Conservation (phyloP, 2,329 filamentous ascomycete genomes). For the Botrytis aclada region DNA sequence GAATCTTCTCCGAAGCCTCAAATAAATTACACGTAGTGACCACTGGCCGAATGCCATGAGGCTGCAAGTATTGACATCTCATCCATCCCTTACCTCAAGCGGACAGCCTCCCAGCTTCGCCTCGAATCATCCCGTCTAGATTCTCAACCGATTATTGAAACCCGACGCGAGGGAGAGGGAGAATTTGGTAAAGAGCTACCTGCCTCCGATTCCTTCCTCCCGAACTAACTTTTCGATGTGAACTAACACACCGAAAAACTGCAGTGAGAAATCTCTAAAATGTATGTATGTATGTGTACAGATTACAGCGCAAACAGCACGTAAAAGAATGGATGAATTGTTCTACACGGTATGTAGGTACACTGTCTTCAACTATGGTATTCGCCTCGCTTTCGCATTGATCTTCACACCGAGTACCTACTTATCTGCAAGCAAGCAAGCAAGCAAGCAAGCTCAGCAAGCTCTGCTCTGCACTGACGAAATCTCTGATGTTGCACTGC, state of each 20-base stretch:
- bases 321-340: not conserved
- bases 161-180: not conserved
- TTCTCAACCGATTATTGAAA: not conserved
- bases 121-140: not conserved
- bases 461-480: not conserved
- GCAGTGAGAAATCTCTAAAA: not conserved
- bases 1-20: not conserved
- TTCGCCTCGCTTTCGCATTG: not conserved
- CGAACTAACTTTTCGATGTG: not conserved
- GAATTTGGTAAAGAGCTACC: not conserved
- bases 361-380: not conserved
- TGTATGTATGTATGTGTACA: not conserved
- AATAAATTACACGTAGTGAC: not conserved
- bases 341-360: not conserved
- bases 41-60: not conserved
- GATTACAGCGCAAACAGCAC: not conserved
- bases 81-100: not conserved
- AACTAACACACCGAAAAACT: not conserved
- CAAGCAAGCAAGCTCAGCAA: not conserved
- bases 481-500: not conserved
- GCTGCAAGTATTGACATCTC: not conserved
- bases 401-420: not conserved
- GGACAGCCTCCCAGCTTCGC: not conserved
- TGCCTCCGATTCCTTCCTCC: not conserved
- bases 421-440: not conserved